Conservation (phyloP, 192 early-diverging fungal genomes). For the Coemansia sp. region DNA sequence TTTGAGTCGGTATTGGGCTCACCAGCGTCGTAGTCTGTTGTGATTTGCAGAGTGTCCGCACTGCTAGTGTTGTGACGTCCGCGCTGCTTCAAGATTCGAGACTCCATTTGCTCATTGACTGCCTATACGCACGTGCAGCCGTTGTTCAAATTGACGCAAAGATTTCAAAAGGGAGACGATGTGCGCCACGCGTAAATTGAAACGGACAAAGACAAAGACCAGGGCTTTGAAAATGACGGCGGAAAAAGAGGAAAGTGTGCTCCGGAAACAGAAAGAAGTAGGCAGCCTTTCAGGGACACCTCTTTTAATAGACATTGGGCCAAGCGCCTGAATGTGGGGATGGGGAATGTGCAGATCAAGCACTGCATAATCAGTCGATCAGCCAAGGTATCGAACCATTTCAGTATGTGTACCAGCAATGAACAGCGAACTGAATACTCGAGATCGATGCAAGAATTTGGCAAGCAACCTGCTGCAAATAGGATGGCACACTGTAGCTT, state of each 20-base stretch:
- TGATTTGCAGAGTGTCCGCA: slow-evolving; percentile 11
- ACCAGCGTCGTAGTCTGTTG: slow-evolving; percentile 15
- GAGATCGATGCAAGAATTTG: too few relatives aligned
- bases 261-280: too few relatives aligned
- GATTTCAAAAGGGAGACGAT: not conserved
- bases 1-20: slow-evolving; percentile 3
- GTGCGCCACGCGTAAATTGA: not conserved
- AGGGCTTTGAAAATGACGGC: not conserved
- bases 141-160: not conserved
- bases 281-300: too few relatives aligned
- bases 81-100: slow-evolving; percentile 42
- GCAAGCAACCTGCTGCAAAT: too few relatives aligned
- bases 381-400: not conserved
- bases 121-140: not conserved
- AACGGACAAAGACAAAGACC: not conserved
- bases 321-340: not conserved
- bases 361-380: not conserved
- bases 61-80: slow-evolving; percentile 22
- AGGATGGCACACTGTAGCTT: too few relatives aligned
- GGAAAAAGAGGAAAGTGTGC: not conserved
- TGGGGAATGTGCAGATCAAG: not conserved
- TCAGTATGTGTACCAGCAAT: too few relatives aligned
- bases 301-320: not conserved
- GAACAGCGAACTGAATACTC: too few relatives aligned
- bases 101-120: slow-evolving; percentile 33